Conservation (phyloP, 1,284 basidiomycete genomes). For the Pholiota adiposa region DNA sequence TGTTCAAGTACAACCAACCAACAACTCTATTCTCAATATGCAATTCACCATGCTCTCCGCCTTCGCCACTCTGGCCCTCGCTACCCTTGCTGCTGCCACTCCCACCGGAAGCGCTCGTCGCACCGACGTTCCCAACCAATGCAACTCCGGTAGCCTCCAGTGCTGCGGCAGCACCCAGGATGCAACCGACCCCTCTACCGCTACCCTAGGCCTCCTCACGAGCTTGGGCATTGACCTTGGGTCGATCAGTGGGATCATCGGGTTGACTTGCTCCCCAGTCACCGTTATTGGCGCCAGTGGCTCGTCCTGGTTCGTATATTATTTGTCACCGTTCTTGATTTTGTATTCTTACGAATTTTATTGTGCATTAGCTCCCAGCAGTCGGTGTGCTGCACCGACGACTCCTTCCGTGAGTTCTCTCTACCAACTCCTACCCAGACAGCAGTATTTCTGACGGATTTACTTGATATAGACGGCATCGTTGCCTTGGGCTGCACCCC, state of each 20-base stretch:
- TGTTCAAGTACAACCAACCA: neutral
- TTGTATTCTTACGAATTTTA: neutral
- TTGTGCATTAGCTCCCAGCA: constrained; percentile 21
- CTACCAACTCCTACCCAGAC: neutral
- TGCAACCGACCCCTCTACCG: constrained; percentile 9
- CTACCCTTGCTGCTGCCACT: neutral
- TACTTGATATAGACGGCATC: neutral
- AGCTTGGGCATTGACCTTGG: constrained; percentile 26
- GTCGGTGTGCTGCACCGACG: constrained; percentile 31
- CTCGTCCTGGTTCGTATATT: constrained; percentile 22
- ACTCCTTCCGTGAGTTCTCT: constrained; percentile 22
- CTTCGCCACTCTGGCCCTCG: neutral
- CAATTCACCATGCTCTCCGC: neutral
- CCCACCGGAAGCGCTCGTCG: neutral
- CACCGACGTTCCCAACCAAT: constrained; percentile 21
- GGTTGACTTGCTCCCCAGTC: constrained; percentile 30
- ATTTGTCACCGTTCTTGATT: neutral
- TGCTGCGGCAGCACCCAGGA: constrained; percentile 26
- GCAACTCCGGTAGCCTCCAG: constrained; percentile 31
- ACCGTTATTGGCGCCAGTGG: constrained; percentile 23
- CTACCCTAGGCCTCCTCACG: constrained; percentile 17
- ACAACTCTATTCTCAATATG: neutral
- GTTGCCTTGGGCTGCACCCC: constrained; percentile 1
- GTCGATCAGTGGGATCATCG: constrained; percentile 25
- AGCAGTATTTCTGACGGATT: neutral